Evolutionary conservation across 2,329 filamentous ascomycete species (phyloP).

Genomic region (Colletotrichum sp.): DNA sequence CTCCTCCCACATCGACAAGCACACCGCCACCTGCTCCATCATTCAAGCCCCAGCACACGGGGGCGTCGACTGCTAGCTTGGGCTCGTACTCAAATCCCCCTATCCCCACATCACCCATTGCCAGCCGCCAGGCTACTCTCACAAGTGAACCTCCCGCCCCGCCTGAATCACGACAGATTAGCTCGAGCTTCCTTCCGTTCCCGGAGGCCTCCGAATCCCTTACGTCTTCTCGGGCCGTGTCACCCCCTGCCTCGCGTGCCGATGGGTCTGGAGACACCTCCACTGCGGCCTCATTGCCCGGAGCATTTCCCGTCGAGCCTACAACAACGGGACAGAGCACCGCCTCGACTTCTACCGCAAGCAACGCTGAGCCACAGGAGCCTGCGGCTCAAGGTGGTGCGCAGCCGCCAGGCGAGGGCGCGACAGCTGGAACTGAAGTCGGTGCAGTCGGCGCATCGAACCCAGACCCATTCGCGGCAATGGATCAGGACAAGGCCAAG

Average conservation of each 20-base stretch:
- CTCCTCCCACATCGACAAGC: conserved; percentile 43
- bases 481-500: conserved; percentile 67
- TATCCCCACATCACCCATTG: conserved; percentile 62
- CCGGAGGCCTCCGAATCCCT: conserved; percentile 69
- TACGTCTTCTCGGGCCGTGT: conserved; percentile 79
- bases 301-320: conserved; percentile 43
- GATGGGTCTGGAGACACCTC: conserved; percentile 55
- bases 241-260: conserved; percentile 66
- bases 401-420: conserved; percentile 14
- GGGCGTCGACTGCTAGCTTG: conserved; percentile 57
- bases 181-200: conserved; percentile 77
- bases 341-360: conserved; percentile 34
- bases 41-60: conserved; percentile 67
- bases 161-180: conserved; percentile 78
- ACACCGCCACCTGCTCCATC: conserved; percentile 59
- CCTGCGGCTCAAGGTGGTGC: conserved; percentile 29
- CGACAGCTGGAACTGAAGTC: conserved; percentile 4
- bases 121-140: conserved; percentile 66
- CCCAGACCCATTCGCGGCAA: conserved; percentile 57
- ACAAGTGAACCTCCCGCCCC: conserved; percentile 63
- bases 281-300: conserved; percentile 30
- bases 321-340: conserved; percentile 38
- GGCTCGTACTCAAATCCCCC: conserved; percentile 59
- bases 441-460: neutral
- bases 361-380: conserved; percentile 26